Evolutionary conservation across 2,329 filamentous ascomycete genomes (phyloP).

Genomic region (Nannizziopsis barbatae): DNA sequence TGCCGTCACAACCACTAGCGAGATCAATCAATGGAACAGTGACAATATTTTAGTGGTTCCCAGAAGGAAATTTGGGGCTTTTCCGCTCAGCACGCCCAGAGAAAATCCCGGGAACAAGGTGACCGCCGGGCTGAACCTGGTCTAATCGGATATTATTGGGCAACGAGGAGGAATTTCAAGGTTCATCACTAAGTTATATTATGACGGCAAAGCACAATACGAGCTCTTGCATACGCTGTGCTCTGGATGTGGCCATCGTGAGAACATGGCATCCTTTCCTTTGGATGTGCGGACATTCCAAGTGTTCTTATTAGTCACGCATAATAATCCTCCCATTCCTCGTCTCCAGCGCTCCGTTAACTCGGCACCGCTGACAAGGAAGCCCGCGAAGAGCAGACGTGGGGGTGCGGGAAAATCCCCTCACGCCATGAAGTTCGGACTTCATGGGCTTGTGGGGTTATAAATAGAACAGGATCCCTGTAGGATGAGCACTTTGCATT

Average conservation of each 20-base stretch:
- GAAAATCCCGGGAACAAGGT: constrained; percentile 3
- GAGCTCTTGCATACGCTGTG: constrained; percentile 4
- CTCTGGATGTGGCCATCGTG: not conserved
- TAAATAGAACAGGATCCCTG: too few species aligned
- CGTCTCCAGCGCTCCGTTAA: too few species aligned
- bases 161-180: not conserved
- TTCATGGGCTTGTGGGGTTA: too few species aligned
- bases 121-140: constrained; percentile 6
- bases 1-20: not conserved
- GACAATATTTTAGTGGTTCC: not conserved
- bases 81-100: not conserved
- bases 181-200: constrained; percentile 3
- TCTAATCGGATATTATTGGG: constrained; percentile 7
- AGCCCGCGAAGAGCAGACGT: too few species aligned
- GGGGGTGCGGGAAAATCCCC: too few species aligned
- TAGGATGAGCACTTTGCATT: too few species aligned
- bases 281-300: constrained; percentile 2
- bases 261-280: constrained; percentile 1
- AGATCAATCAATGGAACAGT: not conserved
- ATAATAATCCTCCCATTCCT: too few species aligned
- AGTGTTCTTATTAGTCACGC: too few species aligned
- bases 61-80: constrained; percentile 6
- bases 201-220: constrained; percentile 4
- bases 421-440: too few species aligned
- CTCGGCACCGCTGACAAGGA: too few species aligned